Evolutionary conservation across 169 alveolate genomes (phyloP).

Genomic region (Plasmodium knowlesi): DNA sequence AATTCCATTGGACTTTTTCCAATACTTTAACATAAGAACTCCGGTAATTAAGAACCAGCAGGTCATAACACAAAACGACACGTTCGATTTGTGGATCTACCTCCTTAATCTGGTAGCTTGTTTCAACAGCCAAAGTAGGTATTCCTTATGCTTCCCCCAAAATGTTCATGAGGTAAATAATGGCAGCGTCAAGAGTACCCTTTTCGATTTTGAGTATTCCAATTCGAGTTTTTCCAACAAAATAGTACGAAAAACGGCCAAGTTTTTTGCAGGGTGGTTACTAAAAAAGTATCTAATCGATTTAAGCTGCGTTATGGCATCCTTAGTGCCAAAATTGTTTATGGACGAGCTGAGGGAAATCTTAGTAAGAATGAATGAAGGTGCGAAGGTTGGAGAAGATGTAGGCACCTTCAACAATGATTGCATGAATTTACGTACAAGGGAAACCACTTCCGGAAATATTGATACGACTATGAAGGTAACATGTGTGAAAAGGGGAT

Average conservation of each 20-base stretch:
- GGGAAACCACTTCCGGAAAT: neutral
- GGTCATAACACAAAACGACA: conserved; percentile 79
- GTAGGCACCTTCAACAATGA: neutral
- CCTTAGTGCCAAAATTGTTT: conserved; percentile 80
- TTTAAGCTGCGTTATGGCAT: conserved; percentile 80
- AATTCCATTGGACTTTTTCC: conserved; percentile 46
- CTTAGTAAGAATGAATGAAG: conserved; percentile 7
- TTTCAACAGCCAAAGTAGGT: conserved; percentile 50
- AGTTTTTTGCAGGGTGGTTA: conserved; percentile 80
- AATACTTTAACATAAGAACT: conserved; percentile 26
- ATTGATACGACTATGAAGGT: neutral
- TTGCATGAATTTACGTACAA: neutral
- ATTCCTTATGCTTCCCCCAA: conserved; percentile 72
- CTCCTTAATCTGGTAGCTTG: conserved; percentile 62
- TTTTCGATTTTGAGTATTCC: conserved; percentile 81
- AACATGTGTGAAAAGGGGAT: neutral
- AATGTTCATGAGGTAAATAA: conserved; percentile 13
- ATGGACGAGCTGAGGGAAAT: conserved; percentile 69
- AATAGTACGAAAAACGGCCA: conserved; percentile 68
- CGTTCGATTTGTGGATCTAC: conserved; percentile 80
- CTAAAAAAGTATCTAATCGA: conserved; percentile 80
- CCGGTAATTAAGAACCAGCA: conserved; percentile 76
- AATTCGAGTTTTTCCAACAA: conserved; percentile 75
- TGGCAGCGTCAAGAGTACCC: conserved; percentile 68
- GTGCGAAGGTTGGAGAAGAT: neutral